Base-by-base conservation (phyloP, 2,329 filamentous ascomycete genomes). In the Stromatinia cepivora region DNA sequence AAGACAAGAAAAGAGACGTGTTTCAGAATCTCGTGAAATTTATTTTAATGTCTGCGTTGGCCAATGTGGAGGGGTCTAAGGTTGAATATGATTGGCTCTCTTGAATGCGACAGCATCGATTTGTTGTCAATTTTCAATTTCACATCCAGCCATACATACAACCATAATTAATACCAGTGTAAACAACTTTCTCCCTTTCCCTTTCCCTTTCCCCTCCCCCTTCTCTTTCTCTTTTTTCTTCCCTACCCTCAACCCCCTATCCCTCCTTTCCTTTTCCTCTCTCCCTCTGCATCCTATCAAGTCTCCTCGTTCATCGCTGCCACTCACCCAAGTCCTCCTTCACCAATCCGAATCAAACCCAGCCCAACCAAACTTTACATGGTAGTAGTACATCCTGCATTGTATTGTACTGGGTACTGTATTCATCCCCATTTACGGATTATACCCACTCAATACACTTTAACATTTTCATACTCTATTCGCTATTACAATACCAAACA, bases 71-170 rank as follows among this genome's bases (percentile, higher is more conserved):
- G 20, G 31, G 22, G 5, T 48, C 31, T 8, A 48, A 13, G 1
- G 8, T 39, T 1, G 34, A 28, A 42, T 31, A 65, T 54, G 20
- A 65, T 65, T 65, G 62, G 62, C 25, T 42, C 31, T 52, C 15
- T 64, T 31, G 5, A 22, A 53, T 65, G 48, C 4, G 20, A 65
- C 31, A 65, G 20, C 9, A 53, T 31, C n/a, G 62, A 65, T 65
- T 54, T 65, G 62, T 54, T 65, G 62, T 65, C 62, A 52, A 42
- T 65, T 50, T 64, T 25, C 6, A 65, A 25, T 54, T 53, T 20
- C n/a, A 39, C 46, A 39, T 52, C n/a, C 7, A 39, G 22, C 46
- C 46, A 64, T 53, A 53, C 34, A 53, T 53, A 53, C 31, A 52
- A 36, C 4, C 25, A 61, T 28, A 52, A 42, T 42, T 17, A 15